Conservation (phyloP, 495 filamentous ascomycete species). For the Podospora fimiseda region DNA sequence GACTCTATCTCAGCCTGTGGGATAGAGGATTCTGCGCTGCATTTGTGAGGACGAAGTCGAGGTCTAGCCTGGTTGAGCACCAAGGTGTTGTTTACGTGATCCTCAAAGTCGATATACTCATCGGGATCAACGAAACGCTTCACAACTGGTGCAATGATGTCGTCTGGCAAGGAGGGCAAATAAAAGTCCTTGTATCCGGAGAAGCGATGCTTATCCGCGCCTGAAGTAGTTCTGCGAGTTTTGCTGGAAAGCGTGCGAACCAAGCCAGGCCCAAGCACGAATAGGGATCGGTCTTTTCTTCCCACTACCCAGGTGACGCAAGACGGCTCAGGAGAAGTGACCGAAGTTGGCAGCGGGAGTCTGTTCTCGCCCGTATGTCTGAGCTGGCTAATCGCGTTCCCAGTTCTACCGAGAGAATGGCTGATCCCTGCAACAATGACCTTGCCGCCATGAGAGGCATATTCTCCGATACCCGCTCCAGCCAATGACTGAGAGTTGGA, state of each 20-base stretch:
- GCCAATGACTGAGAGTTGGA: constrained; percentile 36
- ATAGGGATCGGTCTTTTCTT: constrained; percentile 47
- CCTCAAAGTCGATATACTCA: constrained; percentile 44
- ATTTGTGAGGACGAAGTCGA: constrained; percentile 23
- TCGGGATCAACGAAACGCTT: constrained; percentile 41
- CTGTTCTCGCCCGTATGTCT: constrained; percentile 81
- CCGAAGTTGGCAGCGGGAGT: constrained; percentile 60
- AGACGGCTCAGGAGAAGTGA: constrained; percentile 36
- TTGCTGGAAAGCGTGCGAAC: constrained; percentile 65
- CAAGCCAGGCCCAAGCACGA: constrained; percentile 50
- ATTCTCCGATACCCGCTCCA: constrained; percentile 58
- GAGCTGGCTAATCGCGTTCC: constrained; percentile 69
- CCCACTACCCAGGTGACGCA: constrained; percentile 53
- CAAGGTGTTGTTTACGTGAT: constrained; percentile 37
- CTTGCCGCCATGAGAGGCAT: constrained; percentile 65
- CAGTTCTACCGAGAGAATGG: constrained; percentile 75
- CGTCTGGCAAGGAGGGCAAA: constrained; percentile 51
- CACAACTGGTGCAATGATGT: constrained; percentile 36
- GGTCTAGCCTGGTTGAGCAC: constrained; percentile 30
- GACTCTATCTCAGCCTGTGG: constrained; percentile 91
- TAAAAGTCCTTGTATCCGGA: constrained; percentile 59
- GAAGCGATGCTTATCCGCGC: constrained; percentile 37
- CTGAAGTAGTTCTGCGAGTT: constrained; percentile 34
- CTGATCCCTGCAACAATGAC: constrained; percentile 76
- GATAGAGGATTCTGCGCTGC: constrained; percentile 48